Percentiles rank a stretch among this genome's conserved stretches.
phyloP scores from a whole-genome alignment of 768 basidiomycete genomes.

The Suillus luteus region DNA sequence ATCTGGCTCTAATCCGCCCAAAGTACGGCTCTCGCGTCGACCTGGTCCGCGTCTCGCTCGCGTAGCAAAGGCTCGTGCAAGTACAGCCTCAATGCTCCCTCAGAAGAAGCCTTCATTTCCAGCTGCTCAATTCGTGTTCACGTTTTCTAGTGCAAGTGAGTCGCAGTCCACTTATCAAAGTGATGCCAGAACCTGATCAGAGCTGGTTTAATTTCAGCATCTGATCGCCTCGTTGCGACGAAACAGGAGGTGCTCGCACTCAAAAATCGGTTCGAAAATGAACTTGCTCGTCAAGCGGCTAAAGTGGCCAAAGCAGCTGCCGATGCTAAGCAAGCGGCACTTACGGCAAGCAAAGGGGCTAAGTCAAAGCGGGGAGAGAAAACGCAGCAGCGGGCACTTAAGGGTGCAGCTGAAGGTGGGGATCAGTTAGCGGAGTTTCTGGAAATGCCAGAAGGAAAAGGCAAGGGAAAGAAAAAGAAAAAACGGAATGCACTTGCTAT shows the following conservation, averaged over 20 bases:
- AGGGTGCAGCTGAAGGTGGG: conserved; percentile 28
- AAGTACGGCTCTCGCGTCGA: conserved; percentile 58
- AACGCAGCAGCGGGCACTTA: conserved; percentile 40
- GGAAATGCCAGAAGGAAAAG: conserved; percentile 38
- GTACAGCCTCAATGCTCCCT: conserved; percentile 10
- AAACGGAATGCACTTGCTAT: conserved; percentile 90
- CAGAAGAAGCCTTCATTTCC: conserved; percentile 47
- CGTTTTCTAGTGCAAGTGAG: conserved; percentile 72
- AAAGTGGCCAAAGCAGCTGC: conserved; percentile 50
- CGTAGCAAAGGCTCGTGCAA: conserved; percentile 32
- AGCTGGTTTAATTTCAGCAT: conserved; percentile 49
- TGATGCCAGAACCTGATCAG: conserved; percentile 30
- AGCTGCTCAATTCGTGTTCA: conserved; percentile 57
- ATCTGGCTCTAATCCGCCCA: conserved; percentile 31
- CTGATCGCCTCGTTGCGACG: conserved; percentile 68
- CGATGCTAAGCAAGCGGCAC: conserved; percentile 54
- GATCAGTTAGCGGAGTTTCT: conserved; percentile 41
- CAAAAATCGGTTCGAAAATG: conserved; percentile 69
- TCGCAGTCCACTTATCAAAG: conserved; percentile 33
- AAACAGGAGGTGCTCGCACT: conserved; percentile 68
- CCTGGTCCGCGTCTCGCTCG: conserved; percentile 52
- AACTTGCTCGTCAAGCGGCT: conserved; percentile 69
- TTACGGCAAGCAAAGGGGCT: conserved; percentile 37
- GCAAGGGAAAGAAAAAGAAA: conserved; percentile 75
- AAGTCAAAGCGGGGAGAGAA: conserved; percentile 42